A percentile compares a stretch with the other conserved stretches of the same genome.
Conservation (phyloP, 2,329 filamentous ascomycete species). For the Fusarium sp. region DNA sequence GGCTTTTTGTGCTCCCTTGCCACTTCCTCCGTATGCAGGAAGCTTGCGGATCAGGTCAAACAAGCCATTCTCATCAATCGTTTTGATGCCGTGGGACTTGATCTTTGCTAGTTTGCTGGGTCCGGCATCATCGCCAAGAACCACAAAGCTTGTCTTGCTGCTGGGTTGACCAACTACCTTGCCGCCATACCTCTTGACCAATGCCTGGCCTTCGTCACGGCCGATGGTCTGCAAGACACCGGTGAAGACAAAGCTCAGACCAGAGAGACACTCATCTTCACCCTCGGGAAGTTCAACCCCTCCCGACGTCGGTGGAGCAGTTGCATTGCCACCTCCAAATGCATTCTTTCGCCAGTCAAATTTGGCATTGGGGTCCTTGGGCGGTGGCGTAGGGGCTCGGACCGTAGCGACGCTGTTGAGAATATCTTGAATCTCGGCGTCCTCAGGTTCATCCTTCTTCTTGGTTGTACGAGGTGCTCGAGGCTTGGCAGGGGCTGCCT, state of each 20-base stretch:
- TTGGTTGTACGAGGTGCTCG: constrained; percentile 68
- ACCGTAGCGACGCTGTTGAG: constrained; percentile 89
- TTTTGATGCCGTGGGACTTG: constrained; percentile 81
- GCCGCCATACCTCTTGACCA: constrained; percentile 94
- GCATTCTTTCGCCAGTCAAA: constrained; percentile 80
- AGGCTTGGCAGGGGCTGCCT: constrained; percentile 68
- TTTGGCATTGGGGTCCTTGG: constrained; percentile 76
- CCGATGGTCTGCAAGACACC: constrained; percentile 84
- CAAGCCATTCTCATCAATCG: constrained; percentile 92
- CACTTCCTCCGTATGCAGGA: constrained; percentile 87
- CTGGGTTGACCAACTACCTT: constrained; percentile 89
- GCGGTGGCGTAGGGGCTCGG: constrained; percentile 84
- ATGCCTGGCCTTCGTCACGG: constrained; percentile 83
- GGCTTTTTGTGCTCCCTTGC: constrained; percentile 87
- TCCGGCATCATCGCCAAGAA: constrained; percentile 90
- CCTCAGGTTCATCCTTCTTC: constrained; percentile 75
- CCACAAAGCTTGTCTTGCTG: constrained; percentile 93
- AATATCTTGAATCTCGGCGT: constrained; percentile 80
- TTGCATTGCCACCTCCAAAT: constrained; percentile 69
- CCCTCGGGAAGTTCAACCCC: constrained; percentile 83
- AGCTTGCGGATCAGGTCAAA: constrained; percentile 86
- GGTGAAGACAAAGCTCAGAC: constrained; percentile 95
- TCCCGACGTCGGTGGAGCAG: constrained; percentile 70
- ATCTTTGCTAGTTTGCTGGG: constrained; percentile 95
- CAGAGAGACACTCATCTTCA: constrained; percentile 88